A percentile compares a stretch with the other conserved stretches of the same genome.
Evolutionary conservation across 1,284 basidiomycete genomes (phyloP).

Genomic region (Peniophora sp.): DNA sequence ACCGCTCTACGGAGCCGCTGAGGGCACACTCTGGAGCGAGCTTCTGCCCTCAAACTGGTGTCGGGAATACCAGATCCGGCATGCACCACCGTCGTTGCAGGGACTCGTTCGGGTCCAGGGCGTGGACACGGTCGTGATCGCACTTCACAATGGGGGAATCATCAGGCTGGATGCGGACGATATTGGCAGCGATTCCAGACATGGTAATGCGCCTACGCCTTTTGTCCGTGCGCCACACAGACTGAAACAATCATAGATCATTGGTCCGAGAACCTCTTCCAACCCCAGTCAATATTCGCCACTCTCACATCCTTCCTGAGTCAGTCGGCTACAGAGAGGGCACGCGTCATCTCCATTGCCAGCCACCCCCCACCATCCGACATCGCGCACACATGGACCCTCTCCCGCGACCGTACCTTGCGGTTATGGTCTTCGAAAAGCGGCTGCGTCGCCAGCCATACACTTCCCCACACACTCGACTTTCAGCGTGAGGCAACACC

Average conservation of each 20-base stretch:
- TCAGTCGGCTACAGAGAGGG: slow-evolving; percentile 38
- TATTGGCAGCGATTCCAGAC: slow-evolving; percentile 39
- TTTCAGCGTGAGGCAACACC: slow-evolving; percentile 29
- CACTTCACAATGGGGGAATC: slow-evolving; percentile 60
- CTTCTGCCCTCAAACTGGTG: slow-evolving; percentile 48
- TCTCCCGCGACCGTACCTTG: slow-evolving; percentile 83
- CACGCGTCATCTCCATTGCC: slow-evolving; percentile 59
- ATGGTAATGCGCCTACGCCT: slow-evolving; percentile 37
- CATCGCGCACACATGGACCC: slow-evolving; percentile 67
- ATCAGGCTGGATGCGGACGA: slow-evolving; percentile 62
- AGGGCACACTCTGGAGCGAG: slow-evolving; percentile 48
- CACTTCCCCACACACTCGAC: slow-evolving; percentile 28
- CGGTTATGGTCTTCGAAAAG: slow-evolving; percentile 74
- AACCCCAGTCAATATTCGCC: slow-evolving; percentile 54
- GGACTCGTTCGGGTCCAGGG: slow-evolving; percentile 66
- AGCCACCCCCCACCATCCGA: slow-evolving; percentile 67
- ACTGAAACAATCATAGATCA: slow-evolving; percentile 32
- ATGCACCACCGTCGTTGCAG: slow-evolving; percentile 32
- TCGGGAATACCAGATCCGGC: slow-evolving; percentile 61
- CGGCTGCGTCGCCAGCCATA: slow-evolving; percentile 58
- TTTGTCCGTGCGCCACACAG: slow-evolving; percentile 6
- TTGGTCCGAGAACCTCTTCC: slow-evolving; percentile 61
- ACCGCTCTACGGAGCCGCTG: slow-evolving; percentile 42
- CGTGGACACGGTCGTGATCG: slow-evolving; percentile 60
- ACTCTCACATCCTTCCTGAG: slow-evolving; percentile 63